A percentile compares a stretch with the other conserved stretches of the same genome.
These are phyloP conservation scores for Sclerospora graminicola DNA, from an alignment of 352 stramenopile genomes.

Conservation along the genomic window DNA sequence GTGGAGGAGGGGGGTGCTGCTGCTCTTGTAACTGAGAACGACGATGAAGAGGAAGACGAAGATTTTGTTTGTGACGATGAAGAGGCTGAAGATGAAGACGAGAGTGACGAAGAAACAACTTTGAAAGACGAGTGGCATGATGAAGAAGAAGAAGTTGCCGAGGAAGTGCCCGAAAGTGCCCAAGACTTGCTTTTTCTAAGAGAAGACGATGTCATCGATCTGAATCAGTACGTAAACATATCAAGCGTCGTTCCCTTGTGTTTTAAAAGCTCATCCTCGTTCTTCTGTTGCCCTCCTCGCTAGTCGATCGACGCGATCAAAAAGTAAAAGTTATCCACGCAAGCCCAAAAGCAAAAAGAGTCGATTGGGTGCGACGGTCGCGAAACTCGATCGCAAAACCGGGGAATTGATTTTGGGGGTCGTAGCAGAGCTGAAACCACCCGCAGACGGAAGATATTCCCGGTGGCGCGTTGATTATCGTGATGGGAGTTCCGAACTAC, in stretches of 20 bases:
- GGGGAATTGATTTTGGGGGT: constrained; percentile 37
- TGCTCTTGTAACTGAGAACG: constrained; percentile 15
- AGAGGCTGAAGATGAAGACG: constrained; percentile 18
- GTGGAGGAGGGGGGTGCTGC: constrained; percentile 5
- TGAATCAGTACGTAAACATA: constrained; percentile 32
- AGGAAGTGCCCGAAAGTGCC: constrained; percentile 23
- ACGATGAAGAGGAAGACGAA: constrained; percentile 46
- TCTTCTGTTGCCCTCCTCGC: neutral
- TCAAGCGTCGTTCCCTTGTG: neutral
- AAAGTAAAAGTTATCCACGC: constrained; percentile 4
- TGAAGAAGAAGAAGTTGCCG: constrained; percentile 16
- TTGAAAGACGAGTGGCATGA: neutral
- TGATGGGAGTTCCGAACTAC: constrained; percentile 34
- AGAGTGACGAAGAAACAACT: constrained; percentile 7
- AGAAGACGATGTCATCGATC: constrained; percentile 41
- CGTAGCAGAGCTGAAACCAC: constrained; percentile 28
- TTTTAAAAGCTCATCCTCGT: constrained; percentile 4
- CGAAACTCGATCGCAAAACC: constrained; percentile 24
- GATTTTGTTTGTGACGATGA: constrained; percentile 31
- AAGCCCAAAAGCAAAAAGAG: constrained; percentile 12
- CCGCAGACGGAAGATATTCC: constrained; percentile 17
- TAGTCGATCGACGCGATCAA: constrained; percentile 22
- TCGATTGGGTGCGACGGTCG: constrained; percentile 31
- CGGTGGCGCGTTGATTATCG: constrained; percentile 53
- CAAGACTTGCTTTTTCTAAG: constrained; percentile 40